These are phyloP conservation scores for Acanthamoeba pearcei DNA, from an alignment of 208 protist genomes.

Conservation along the genomic window DNA sequence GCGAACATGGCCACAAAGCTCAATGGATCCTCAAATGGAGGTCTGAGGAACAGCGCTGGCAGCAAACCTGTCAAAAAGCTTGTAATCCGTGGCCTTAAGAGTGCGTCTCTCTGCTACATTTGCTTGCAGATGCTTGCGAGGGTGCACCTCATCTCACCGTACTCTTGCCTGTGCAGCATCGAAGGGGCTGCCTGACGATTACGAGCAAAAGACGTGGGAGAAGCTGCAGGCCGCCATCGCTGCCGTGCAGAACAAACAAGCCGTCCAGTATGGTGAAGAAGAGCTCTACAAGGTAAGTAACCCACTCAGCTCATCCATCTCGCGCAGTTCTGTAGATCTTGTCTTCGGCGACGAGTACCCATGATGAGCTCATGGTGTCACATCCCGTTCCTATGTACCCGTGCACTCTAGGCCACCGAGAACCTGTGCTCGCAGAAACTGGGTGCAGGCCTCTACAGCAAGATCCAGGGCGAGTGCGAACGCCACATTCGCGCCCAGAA, in stretches of 20 bases:
- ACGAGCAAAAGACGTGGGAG: conserved; percentile 82
- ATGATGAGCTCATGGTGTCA: background rate
- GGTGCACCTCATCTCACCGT: background rate
- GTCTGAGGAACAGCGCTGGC: background rate
- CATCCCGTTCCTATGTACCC: background rate
- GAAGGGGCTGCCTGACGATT: conserved; percentile 78
- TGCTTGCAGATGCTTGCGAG: background rate
- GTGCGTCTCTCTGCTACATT: background rate
- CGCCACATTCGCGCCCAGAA: conserved; percentile 13
- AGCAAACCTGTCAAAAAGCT: conserved; percentile 71
- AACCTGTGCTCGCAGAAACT: conserved; percentile 72
- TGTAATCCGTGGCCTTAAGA: conserved; percentile 19
- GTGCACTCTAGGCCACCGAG: conserved; percentile 5
- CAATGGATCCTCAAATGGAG: background rate
- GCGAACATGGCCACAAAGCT: background rate
- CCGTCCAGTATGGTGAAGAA: conserved; percentile 77
- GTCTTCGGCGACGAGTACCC: background rate
- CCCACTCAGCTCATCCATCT: conserved; percentile 5
- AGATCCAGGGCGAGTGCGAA: conserved; percentile 68
- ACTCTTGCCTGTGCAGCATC: background rate
- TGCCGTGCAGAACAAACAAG: conserved; percentile 79
- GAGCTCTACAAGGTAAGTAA: conserved; percentile 84
- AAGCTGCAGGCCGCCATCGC: conserved; percentile 81
- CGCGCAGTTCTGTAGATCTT: background rate
- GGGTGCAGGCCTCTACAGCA: conserved; percentile 75